Evolutionary conservation across 2,329 filamentous ascomycete species (phyloP), one percentile per base, ranked within the genome.

Genomic region (Trichoderma gracile): DNA sequence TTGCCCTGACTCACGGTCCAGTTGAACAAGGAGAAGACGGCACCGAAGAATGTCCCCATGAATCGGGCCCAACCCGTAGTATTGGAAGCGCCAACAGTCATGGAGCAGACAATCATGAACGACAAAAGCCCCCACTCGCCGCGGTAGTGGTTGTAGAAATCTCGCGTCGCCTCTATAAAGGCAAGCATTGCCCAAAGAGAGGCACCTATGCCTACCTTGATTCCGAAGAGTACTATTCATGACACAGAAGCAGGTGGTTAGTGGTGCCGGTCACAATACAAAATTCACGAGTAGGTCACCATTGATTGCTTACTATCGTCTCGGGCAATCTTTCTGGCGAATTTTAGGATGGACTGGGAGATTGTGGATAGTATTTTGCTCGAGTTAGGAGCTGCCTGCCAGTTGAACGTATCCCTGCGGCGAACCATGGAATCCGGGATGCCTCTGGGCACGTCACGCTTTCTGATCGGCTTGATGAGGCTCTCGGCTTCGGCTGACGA

Each of bases 71-170:
- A 86, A 1, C 91, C 92, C 0, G 93, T 96, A 1, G 93, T 96
- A 75, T 97, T 97, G 33, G 92, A 91, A 8, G 93, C 91, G 21
- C 93, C 93, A 30, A 97, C 92, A 0, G 93, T 97, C 92, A 96
- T 97, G 30, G 90, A 92, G 75, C 92, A 96, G 23, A 97, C 93
- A 73, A 96, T 86, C 93, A 97, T 97, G 78, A 96, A 97, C 0
- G 92, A 95, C 55, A 97, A 78, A 5, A 97, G 81, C n/a, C 93
- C 93, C 93, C 93, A 97, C 79, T 97, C 93, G 38, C 93, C 92
- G 71, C 93, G 84, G 89, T 92, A 97, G 70, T 90, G 89, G 43
- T 86, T 82, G 73, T 96, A 97, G 25, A 89, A 82, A 0, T 89
- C 89, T 63, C 91, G 82, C 1, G 91, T 94, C 12, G 83, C 78